A percentile compares a stretch with the other conserved stretches of the same genome.
Conservation (phyloP, 768 basidiomycete species). For the Clavulina sp. region DNA sequence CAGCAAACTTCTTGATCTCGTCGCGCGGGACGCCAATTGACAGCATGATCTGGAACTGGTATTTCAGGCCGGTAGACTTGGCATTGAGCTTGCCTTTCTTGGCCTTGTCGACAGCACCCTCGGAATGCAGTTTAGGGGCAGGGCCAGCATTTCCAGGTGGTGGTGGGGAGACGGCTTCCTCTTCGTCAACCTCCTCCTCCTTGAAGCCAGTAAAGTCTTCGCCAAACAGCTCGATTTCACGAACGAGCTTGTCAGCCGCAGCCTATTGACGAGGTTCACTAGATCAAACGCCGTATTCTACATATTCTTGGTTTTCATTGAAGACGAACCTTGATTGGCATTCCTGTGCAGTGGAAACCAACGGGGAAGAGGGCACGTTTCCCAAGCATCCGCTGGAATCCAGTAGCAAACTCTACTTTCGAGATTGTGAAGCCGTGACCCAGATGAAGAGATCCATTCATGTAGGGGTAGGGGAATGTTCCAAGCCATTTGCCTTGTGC, state of each 20-base stretch:
- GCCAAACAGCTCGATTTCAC: conserved; percentile 94
- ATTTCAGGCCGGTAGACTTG: conserved; percentile 83
- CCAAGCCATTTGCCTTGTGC: conserved; percentile 95
- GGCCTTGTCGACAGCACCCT: conserved; percentile 44
- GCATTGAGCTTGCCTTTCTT: conserved; percentile 92
- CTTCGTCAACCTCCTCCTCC: conserved; percentile 26
- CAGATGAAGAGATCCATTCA: conserved; percentile 94
- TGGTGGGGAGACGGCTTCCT: conserved; percentile 30
- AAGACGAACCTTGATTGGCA: conserved; percentile 88
- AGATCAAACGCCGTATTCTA: neutral
- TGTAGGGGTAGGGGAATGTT: conserved; percentile 91
- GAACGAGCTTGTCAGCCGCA: conserved; percentile 90
- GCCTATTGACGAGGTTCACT: conserved; percentile 33
- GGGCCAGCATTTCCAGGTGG: too few species aligned
- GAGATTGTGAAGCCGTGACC: conserved; percentile 97
- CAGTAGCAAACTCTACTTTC: conserved; percentile 92
- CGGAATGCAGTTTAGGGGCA: neutral
- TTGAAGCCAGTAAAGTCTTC: conserved; percentile 61
- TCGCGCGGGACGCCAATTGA: conserved; percentile 72
- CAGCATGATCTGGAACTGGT: conserved; percentile 99
- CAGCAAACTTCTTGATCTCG: conserved; percentile 93
- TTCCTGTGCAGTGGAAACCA: conserved; percentile 92
- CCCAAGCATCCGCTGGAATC: conserved; percentile 88
- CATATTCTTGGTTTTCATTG: neutral
- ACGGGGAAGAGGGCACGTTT: conserved; percentile 94